Evolutionary conservation across 352 stramenopile species (phyloP), one percentile per base, ranked within the genome.

Genomic region (Phytopythium delawarense): DNA sequence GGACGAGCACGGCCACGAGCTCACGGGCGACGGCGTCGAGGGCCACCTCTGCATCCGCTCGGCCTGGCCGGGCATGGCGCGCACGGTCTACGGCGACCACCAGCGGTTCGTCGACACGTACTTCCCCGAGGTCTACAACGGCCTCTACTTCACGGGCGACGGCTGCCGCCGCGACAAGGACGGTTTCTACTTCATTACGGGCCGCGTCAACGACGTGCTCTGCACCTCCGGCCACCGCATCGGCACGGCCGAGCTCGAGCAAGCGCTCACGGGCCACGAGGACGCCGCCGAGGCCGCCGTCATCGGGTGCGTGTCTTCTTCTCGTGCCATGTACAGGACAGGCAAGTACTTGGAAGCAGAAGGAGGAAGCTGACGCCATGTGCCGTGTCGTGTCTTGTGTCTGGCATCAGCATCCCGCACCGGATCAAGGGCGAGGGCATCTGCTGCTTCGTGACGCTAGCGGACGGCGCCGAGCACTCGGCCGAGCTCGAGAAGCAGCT

Each of bases 111-210:
- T 99, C 52, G 89, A 80, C 23, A 94, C 97, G 32, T 99, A 99
- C 83, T 96, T 99, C 73, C 32, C 35, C 21, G 79, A 91, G 35
- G 94, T 94, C 7, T 98, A 99, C 81, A 92, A 96, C 59, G 92
- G 94, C 12, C 96, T 99, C 63, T 99, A 99, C 78, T 99, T 98
- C 65, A 98, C 94, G 1, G 93, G 94, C 21, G 94, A 98, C 51
- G 92, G 94, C 30, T 87, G 74, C 63, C 75, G 74, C 40, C 82
- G 91, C 34, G 94, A 98, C 67, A 82, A 85, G 57, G 96, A 99
- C 67, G 97, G 97, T 39, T 99, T 97, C 78, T 98, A 98, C 78
- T 99, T 97, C 72, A 99, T 99, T 71, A 99, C 96, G 45, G 98
- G 97, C 3, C 92, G 97, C 58, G 97, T 99, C 49, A 97, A 99